Percentiles rank a stretch among this genome's conserved stretches.
These are phyloP conservation scores for Kodamaea jinghongensis DNA, from an alignment of 805 yeast species.

Conservation along the genomic window DNA sequence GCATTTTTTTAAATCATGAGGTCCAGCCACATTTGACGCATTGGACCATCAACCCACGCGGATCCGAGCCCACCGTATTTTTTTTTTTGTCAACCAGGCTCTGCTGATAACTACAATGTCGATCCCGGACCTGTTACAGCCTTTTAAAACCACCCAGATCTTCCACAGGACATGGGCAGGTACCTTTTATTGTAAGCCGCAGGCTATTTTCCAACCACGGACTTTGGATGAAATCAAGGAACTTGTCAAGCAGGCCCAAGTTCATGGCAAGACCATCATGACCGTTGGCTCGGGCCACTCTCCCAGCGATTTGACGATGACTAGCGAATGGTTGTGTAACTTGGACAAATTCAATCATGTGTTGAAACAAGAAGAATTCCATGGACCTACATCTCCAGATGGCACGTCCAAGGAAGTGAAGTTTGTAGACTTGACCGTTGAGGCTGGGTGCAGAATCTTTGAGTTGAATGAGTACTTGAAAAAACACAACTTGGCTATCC, in stretches of 20 bases:
- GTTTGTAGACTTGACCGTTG: conserved; percentile 88
- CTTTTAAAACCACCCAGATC: conserved; percentile 39
- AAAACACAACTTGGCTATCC: conserved; percentile 69
- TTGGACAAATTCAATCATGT: conserved; percentile 72
- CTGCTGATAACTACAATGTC: no score
- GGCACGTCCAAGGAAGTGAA: conserved; percentile 42
- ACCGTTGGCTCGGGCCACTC: conserved; percentile 94
- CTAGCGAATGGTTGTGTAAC: conserved; percentile 83
- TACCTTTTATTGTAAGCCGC: conserved; percentile 76
- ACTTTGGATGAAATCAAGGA: conserved; percentile 63
- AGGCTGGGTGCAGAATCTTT: conserved; percentile 82
- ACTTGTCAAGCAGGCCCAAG: conserved; percentile 65
- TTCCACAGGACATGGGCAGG: conserved; percentile 85
- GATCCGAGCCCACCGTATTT: no score
- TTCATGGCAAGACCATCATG: conserved; percentile 62
- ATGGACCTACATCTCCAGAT: conserved; percentile 31
- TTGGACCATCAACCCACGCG: no score
- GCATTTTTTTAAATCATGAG: no score
- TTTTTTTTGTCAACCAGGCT: no score
- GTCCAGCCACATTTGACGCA: no score
- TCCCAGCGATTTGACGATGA: conserved; percentile 88
- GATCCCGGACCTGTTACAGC: conserved; percentile 31
- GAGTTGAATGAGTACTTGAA: conserved; percentile 70
- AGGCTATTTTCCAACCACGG: conserved; percentile 74
- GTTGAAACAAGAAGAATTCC: conserved; percentile 43